Conservation (phyloP, 257 asterid species). For the Jacaranda copaia region DNA sequence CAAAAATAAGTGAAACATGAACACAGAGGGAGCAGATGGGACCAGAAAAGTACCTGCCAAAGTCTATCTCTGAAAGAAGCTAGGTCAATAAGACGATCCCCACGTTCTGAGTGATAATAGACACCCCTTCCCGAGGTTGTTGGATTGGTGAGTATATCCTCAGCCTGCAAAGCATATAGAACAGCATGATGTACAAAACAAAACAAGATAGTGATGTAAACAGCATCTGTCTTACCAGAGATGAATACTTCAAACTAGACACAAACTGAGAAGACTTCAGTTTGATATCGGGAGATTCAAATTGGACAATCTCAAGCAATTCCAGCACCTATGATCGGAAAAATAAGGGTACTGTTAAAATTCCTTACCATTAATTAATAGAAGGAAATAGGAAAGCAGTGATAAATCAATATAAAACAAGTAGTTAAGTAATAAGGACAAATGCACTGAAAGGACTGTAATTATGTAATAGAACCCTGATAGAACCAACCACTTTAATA, state of each 20-base stretch:
- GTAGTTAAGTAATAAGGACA: background rate
- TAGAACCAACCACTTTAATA: conserved; percentile 17
- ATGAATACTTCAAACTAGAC: conserved; percentile 67
- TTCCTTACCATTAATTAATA: conserved; percentile 16
- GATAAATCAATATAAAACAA: background rate
- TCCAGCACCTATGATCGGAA: conserved; percentile 65
- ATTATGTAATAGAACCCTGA: background rate
- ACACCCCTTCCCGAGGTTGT: conserved; percentile 64
- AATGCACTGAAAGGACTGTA: background rate
- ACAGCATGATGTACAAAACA: conserved; percentile 15
- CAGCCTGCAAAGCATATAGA: conserved; percentile 64
- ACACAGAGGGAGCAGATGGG: conserved; percentile 13
- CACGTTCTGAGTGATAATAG: conserved; percentile 91
- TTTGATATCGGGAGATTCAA: conserved; percentile 75
- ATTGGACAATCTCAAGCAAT: conserved; percentile 86
- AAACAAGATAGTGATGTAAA: conserved; percentile 20
- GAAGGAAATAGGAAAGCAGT: background rate
- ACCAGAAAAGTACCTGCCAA: conserved; percentile 76
- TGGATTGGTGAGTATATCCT: conserved; percentile 77
- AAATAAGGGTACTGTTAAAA: conserved; percentile 20
- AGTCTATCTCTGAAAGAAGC: conserved; percentile 81
- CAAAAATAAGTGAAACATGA: conserved; percentile 22
- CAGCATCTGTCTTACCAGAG: conserved; percentile 65
- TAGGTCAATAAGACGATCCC: conserved; percentile 90
- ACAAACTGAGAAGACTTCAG: conserved; percentile 76